These are phyloP conservation scores for Thelephora ganbajun DNA, from an alignment of 768 basidiomycete species.

Conservation along the genomic window DNA sequence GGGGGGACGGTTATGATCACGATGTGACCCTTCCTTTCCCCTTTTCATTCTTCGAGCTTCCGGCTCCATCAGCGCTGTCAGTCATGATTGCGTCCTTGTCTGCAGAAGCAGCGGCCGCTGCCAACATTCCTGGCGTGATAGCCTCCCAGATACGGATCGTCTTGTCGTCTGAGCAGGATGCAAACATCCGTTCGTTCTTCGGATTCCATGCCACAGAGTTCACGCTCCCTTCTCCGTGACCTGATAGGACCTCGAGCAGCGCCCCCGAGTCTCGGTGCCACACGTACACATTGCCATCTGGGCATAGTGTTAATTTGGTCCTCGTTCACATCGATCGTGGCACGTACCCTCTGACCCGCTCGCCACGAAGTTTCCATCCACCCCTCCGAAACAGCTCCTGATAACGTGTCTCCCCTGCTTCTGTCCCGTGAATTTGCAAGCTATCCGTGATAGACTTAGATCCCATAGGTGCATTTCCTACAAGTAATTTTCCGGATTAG, in stretches of 20 bases:
- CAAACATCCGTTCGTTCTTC: constrained; percentile 79
- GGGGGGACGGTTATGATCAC: not conserved
- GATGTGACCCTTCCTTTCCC: constrained; percentile 9
- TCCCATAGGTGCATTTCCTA: constrained; percentile 90
- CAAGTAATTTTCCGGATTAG: constrained; percentile 5
- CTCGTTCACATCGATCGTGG: not conserved
- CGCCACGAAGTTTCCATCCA: constrained; percentile 76
- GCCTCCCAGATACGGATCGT: constrained; percentile 85
- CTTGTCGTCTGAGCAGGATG: constrained; percentile 87
- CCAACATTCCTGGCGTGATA: constrained; percentile 6
- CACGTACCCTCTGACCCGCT: constrained; percentile 88
- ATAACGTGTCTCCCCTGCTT: constrained; percentile 76
- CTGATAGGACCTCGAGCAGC: constrained; percentile 76
- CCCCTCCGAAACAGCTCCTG: constrained; percentile 87
- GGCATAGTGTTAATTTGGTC: not conserved
- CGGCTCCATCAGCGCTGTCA: constrained; percentile 4
- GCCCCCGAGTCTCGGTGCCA: constrained; percentile 85
- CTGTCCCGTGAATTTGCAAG: constrained; percentile 79
- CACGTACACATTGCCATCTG: constrained; percentile 88
- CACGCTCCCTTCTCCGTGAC: constrained; percentile 82
- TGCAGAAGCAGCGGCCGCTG: constrained; percentile 2
- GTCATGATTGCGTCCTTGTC: not conserved
- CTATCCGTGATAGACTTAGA: constrained; percentile 49
- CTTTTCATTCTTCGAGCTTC: constrained; percentile 9
- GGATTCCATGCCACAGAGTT: constrained; percentile 98